phyloP scores from a whole-genome alignment of 495 filamentous ascomycete genomes.

The Hypoxylon fuscum region DNA sequence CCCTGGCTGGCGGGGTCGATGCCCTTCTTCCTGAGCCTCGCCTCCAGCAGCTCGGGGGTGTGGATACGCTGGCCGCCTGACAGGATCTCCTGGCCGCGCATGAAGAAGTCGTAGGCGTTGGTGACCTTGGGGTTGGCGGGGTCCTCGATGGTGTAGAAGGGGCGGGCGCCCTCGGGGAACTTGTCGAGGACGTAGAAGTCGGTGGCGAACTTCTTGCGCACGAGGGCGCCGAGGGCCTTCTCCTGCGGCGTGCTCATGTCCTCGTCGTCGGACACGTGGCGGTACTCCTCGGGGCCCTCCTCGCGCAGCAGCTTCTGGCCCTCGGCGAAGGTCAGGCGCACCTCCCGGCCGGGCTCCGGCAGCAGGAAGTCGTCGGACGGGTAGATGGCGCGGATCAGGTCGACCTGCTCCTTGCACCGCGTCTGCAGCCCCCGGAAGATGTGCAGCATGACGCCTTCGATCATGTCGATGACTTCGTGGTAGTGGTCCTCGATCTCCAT shows the following conservation, averaged over 20 bases:
- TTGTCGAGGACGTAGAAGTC: conserved; percentile 95
- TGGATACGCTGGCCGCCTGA: conserved; percentile 89
- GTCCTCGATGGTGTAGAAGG: conserved; percentile 90
- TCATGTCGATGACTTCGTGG: conserved; percentile 81
- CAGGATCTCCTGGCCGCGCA: conserved; percentile 91
- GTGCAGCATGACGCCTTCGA: conserved; percentile 85
- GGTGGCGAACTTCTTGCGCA: conserved; percentile 83
- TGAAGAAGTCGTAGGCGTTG: conserved; percentile 91
- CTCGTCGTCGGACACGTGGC: conserved; percentile 75
- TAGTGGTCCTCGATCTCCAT: conserved; percentile 93
- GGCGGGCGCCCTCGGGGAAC: conserved; percentile 84
- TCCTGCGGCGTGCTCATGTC: conserved; percentile 87
- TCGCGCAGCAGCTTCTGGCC: conserved; percentile 82
- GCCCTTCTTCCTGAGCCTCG: conserved; percentile 74
- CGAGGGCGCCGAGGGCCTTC: conserved; percentile 86
- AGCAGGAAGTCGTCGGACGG: conserved; percentile 60
- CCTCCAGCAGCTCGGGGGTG: conserved; percentile 72
- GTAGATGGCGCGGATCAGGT: conserved; percentile 70
- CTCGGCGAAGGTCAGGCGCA: conserved; percentile 85
- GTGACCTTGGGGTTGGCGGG: conserved; percentile 71
- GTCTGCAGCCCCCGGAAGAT: conserved; percentile 83
- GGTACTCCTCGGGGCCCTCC: conserved; percentile 75
- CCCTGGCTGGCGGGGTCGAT: conserved; percentile 77
- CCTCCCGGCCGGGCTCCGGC: conserved; percentile 73
- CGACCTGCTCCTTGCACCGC: conserved; percentile 74